phyloP scores from a whole-genome alignment of 192 early-diverging fungal genomes.

The Jimgerdemannia lactiflua region DNA sequence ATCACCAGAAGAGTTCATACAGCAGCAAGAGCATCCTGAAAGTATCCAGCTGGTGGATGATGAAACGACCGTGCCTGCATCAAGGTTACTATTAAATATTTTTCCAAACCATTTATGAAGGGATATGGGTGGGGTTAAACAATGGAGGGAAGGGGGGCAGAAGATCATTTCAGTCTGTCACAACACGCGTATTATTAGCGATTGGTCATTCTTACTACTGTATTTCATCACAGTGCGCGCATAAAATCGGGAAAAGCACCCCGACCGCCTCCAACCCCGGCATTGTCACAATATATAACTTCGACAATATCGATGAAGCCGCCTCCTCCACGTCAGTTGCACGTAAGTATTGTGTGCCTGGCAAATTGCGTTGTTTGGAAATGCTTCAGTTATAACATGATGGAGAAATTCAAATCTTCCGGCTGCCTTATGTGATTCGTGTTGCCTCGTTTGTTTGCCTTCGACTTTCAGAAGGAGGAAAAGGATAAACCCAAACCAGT shows the following conservation, averaged over 20 bases:
- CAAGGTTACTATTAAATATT: not conserved
- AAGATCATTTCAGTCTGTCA: not conserved
- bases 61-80: not conserved
- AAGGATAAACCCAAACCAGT: slow-evolving; percentile 41
- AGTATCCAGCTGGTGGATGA: not conserved
- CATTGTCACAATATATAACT: not conserved
- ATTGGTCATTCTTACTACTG: too few species aligned
- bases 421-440: too few species aligned
- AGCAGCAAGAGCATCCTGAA: not conserved
- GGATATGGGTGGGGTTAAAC: not conserved
- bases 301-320: not conserved
- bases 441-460: too few species aligned
- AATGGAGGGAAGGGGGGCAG: not conserved
- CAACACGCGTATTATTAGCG: too few species aligned
- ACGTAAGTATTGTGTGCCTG: too few species aligned
- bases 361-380: too few species aligned
- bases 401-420: too few species aligned
- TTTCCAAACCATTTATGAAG: not conserved
- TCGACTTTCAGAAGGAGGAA: not conserved
- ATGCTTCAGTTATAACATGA: too few species aligned
- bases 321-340: not conserved
- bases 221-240: not conserved
- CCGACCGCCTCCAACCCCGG: not conserved
- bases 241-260: not conserved
- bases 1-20: not conserved